phyloP scores from a whole-genome alignment of 371 early-diverging fungal species.

The Sporodiniella umbellata region DNA sequence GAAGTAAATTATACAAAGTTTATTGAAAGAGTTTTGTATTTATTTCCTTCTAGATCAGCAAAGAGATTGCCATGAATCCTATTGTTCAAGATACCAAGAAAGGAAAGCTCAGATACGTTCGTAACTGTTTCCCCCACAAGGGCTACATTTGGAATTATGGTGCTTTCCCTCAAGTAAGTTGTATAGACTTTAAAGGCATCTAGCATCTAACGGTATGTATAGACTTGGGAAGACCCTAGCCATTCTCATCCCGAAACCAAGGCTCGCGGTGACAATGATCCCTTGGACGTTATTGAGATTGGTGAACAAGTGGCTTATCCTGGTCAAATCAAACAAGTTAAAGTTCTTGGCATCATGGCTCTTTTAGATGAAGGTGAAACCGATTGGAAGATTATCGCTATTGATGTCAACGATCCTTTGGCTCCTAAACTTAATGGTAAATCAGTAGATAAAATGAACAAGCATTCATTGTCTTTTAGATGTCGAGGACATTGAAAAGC shows the following conservation, averaged over 20 bases:
- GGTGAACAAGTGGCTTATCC: conserved; percentile 78
- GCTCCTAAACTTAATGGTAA: conserved; percentile 81
- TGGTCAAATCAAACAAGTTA: conserved; percentile 97
- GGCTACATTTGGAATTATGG: conserved; percentile 98
- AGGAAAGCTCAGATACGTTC: conserved; percentile 87
- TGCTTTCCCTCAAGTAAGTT: conserved; percentile 72
- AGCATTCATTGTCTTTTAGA: conserved; percentile 35
- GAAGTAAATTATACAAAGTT: conserved; percentile 56
- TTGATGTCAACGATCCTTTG: conserved; percentile 89
- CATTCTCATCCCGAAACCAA: conserved; percentile 76
- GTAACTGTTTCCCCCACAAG: conserved; percentile 94
- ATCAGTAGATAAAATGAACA: too few species aligned
- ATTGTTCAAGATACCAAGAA: conserved; percentile 96
- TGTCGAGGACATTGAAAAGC: conserved; percentile 92
- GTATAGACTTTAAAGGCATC: background rate
- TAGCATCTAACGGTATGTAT: background rate
- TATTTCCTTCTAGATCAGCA: conserved; percentile 60
- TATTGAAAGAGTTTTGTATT: background rate
- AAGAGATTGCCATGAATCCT: conserved; percentile 84
- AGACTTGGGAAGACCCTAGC: conserved; percentile 96
- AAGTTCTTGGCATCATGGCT: conserved; percentile 93
- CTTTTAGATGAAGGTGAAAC: conserved; percentile 96
- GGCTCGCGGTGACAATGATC: conserved; percentile 92
- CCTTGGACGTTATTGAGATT: conserved; percentile 95
- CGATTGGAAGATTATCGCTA: conserved; percentile 97